Evolutionary conservation across 163 green algal genomes (phyloP).

Genomic region (Chloromonas sp.): DNA sequence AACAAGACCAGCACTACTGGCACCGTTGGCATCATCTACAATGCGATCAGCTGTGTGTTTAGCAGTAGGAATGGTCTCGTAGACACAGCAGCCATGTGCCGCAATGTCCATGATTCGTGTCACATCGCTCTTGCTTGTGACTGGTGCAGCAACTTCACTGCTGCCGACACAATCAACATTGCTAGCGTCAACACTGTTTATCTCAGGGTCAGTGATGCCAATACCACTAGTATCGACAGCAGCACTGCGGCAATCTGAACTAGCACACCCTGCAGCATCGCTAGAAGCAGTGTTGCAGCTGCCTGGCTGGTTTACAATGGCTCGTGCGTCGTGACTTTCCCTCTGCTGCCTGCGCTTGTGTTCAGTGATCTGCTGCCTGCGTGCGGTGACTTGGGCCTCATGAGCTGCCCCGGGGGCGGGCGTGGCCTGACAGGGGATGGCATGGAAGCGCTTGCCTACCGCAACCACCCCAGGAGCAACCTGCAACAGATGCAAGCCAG

Average conservation of each 20-base stretch:
- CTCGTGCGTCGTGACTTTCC: not conserved
- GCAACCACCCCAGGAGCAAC: not conserved
- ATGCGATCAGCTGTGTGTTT: too few relatives aligned
- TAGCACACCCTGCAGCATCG: not conserved
- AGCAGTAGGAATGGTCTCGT: too few relatives aligned
- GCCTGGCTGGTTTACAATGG: not conserved
- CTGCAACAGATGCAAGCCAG: not conserved
- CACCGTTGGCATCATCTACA: not conserved
- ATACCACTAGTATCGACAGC: not conserved
- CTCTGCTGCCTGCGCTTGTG: not conserved
- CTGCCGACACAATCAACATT: too few relatives aligned
- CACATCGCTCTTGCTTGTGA: too few relatives aligned
- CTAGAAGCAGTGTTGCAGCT: not conserved
- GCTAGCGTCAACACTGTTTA: too few relatives aligned
- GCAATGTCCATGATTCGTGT: too few relatives aligned
- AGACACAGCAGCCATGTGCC: too few relatives aligned
- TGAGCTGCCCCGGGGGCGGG: not conserved
- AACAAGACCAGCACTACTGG: not conserved
- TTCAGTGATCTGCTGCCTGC: not conserved
- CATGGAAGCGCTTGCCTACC: not conserved
- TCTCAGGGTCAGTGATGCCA: not conserved
- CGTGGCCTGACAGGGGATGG: not conserved
- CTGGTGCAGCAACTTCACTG: too few relatives aligned
- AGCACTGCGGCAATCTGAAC: not conserved
- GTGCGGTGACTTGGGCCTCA: too few relatives aligned